Evolutionary conservation across 164 flowering plant species (phyloP), one percentile per base, ranked within the genome.

Genomic region (Houttuynia cordata): DNA sequence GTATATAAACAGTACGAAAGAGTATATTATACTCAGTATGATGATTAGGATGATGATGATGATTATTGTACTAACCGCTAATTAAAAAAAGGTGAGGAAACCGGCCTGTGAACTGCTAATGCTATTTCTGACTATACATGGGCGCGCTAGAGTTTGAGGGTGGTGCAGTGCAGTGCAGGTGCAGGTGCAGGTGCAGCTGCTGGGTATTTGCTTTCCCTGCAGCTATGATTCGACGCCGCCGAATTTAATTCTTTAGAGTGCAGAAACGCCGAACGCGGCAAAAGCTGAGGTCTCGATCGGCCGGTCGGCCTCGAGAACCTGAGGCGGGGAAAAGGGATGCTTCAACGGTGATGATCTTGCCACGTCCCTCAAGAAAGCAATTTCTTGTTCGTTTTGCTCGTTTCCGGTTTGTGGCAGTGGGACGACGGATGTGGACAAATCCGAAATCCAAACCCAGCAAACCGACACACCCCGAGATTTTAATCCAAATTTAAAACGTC

Each of bases 221-320:
- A 30, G 37, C 37, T 30, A 2, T 30, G 62, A 54, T 24, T 24
- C 23, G 61, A 41, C 60, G 70, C 67, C 71, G 70, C 65, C 71
- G 67, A 60, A 60, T 50, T 53, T 23, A 66, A 58, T 57, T 62
- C 37, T n/a, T n/a, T n/a, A n/a, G 47, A 53, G 9, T 10, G 24
- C 21, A 23, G 3, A 25, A 47, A 51, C 19, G 10, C 19, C 25
- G 8, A 19, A 54, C 42, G 25, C 59, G 15, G 23, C 41, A 51
- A 69, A 64, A 50, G 56, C 30, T 37, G 23, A 30, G 37, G 2
- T 6, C 37, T 30, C 37, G 6, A 47, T 57, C 50, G 20, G 41
- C 42, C 64, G 59, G 49, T 49, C 57, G 56, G 56, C 53, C 55
- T 60, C 47, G 7, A 51, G 47, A 55, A 60, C 56, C 39, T 8